Evolutionary conservation across 2,329 filamentous ascomycete genomes (phyloP), one percentile per base, ranked within the genome.

Genomic region (Aspergillus awamori): DNA sequence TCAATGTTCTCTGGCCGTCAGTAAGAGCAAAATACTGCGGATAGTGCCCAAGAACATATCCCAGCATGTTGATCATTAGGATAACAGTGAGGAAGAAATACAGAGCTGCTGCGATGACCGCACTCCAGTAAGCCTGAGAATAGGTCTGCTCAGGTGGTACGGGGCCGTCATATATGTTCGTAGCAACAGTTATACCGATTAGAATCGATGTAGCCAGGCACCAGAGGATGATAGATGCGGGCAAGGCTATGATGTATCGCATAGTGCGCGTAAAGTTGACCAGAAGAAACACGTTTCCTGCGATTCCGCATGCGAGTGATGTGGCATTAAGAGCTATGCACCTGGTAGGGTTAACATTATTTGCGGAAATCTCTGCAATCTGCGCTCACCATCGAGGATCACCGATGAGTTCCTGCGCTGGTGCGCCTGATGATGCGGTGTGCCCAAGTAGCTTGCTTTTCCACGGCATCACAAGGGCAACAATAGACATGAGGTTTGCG

Each of bases 121-220:
- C 93, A 71, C 96, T 96, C 84, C 89, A 97, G 71, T 91, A 97
- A 0, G 91, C 92, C 74, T 96, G 90, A 0, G 91, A 92, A 82
- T 90, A 89, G 0, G 78, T 79, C 63, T 86, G 65, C 80, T 83
- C 64, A 58, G 80, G 70, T 54, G 74, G 53, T 69, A 82, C 62
- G 33, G 83, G 79, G 67, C 79, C 76, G 0, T 84, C 84, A 10
- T 90, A 88, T 1, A 85, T 75, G 4, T 90, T 83, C 65, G 92
- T 89, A 10, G 86, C 85, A 15, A 82, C 82, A 1, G 92, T 88
- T 2, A 88, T 83, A 3, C 89, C 82, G 8, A 92, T 86, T 13
- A 91, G 81, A 62, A 90, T 83, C 0, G 79, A 83, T 0, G 86
- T 86, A 1, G 87, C 84, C 10, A 87, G 65, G 66, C 86, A 86